Percentiles rank a stretch among this genome's conserved stretches.
Evolutionary conservation across 768 basidiomycete species (phyloP).

Genomic region (Russula abietina): DNA sequence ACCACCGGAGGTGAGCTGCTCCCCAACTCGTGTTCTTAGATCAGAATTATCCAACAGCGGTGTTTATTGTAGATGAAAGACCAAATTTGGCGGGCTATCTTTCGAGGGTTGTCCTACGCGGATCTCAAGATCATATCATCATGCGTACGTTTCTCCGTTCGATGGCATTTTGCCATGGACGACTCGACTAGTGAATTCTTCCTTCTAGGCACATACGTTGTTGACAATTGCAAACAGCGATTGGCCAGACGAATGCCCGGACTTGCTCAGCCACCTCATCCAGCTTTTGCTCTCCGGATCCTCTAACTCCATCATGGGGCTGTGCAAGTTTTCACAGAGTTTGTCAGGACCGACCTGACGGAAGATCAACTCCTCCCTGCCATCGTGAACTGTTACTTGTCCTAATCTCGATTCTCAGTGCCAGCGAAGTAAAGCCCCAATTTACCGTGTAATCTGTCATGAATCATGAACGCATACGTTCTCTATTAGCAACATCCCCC

Average conservation of each 20-base stretch:
- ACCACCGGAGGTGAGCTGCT: slow-evolving; percentile 53
- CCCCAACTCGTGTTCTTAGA: slow-evolving; percentile 9
- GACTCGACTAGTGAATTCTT: background rate
- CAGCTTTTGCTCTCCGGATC: no score
- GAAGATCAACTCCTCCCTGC: slow-evolving; percentile 95
- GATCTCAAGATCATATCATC: slow-evolving; percentile 81
- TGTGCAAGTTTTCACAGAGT: slow-evolving; percentile 93
- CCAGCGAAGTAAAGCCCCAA: slow-evolving; percentile 49
- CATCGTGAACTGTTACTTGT: slow-evolving; percentile 83
- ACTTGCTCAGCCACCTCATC: no score
- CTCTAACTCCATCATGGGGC: slow-evolving; percentile 79
- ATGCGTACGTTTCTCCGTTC: slow-evolving; percentile 48
- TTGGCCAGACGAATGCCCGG: slow-evolving; percentile 96
- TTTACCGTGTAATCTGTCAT: slow-evolving; percentile 12
- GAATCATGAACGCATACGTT: no score
- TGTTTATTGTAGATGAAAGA: slow-evolving; percentile 43
- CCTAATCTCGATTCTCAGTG: slow-evolving; percentile 72
- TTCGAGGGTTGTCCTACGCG: slow-evolving; percentile 82
- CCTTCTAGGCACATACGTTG: no score
- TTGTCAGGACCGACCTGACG: slow-evolving; percentile 85
- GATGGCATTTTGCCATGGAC: background rate
- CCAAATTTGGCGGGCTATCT: no score
- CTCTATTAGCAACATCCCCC: slow-evolving; percentile 55
- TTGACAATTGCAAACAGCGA: slow-evolving; percentile 87
- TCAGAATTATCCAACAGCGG: background rate